A percentile compares a stretch with the other conserved stretches of the same genome.
phyloP scores from a whole-genome alignment of 176 grass and related monocot genomes.

The Triticum aestivum region DNA sequence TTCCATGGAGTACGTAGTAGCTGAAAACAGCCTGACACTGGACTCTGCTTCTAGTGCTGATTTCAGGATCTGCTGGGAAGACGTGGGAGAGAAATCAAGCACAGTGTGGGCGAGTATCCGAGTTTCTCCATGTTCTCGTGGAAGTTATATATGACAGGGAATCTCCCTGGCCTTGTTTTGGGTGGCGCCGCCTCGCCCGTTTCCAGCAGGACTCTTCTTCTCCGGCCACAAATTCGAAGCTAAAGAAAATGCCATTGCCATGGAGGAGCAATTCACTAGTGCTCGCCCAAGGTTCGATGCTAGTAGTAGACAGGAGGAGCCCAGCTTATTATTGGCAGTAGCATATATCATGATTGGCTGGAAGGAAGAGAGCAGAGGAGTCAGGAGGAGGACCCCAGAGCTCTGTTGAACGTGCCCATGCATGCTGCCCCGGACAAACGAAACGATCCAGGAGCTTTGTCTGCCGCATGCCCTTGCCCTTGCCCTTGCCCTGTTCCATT shows the following conservation, averaged over 20 bases:
- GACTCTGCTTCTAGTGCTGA: background rate
- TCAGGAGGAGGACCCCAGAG: background rate
- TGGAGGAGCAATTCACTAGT: too few species aligned
- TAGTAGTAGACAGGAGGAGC: too few species aligned
- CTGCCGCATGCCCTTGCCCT: background rate
- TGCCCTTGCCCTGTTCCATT: background rate
- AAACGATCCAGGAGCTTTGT: background rate
- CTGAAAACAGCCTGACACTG: background rate
- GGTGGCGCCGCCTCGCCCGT: background rate
- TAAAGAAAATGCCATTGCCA: background rate
- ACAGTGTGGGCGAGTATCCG: too few species aligned
- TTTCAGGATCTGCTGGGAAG: background rate
- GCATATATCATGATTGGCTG: too few species aligned
- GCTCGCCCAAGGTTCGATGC: too few species aligned
- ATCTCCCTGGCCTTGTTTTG: background rate
- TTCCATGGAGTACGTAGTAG: background rate
- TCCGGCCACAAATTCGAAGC: too few species aligned
- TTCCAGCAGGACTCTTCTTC: background rate
- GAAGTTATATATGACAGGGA: background rate
- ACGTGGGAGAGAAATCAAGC: background rate
- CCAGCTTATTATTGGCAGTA: too few species aligned
- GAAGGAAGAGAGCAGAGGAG: background rate
- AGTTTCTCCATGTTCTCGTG: background rate
- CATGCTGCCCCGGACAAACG: background rate
- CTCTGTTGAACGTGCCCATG: background rate